A percentile compares a stretch with the other conserved stretches of the same genome.
Conservation (phyloP, 768 basidiomycete genomes). For the Kwoniella sp. region DNA sequence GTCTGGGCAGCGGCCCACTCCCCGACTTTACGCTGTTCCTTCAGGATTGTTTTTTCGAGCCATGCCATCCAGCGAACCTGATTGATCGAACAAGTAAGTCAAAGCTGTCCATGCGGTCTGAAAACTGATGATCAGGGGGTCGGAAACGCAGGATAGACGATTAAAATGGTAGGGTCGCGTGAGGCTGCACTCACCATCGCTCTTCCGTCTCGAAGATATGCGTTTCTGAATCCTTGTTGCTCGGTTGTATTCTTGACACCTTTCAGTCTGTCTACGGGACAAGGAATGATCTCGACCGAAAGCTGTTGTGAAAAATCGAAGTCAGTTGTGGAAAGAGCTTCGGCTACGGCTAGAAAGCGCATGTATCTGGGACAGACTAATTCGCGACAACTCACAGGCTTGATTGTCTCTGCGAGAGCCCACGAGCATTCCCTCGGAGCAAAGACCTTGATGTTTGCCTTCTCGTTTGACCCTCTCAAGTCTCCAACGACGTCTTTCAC, state of each 20-base stretch:
- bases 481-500: slow-evolving; percentile 54
- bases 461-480: slow-evolving; percentile 61
- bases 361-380: too few species aligned
- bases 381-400: slow-evolving; percentile 37
- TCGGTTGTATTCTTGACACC: slow-evolving; percentile 86
- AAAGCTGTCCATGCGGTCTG: background rate
- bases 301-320: slow-evolving; percentile 28
- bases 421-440: slow-evolving; percentile 42
- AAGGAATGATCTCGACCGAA: slow-evolving; percentile 60
- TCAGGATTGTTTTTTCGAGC: slow-evolving; percentile 76
- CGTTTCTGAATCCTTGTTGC: slow-evolving; percentile 75
- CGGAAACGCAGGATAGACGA: too few species aligned
- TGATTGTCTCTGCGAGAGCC: slow-evolving; percentile 45
- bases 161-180: too few species aligned
- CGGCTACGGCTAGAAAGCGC: too few species aligned
- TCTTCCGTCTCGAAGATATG: slow-evolving; percentile 87
- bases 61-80: slow-evolving; percentile 74
- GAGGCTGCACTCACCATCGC: slow-evolving; percentile 59
- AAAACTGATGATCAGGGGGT: too few species aligned
- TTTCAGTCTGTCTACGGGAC: slow-evolving; percentile 74
- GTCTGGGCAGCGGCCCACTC: slow-evolving; percentile 91
- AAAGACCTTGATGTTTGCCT: slow-evolving; percentile 18
- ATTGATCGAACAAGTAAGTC: slow-evolving; percentile 3
- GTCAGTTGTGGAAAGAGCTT: too few species aligned
- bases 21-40: slow-evolving; percentile 73